phyloP scores from a whole-genome alignment of 2,329 filamentous ascomycete species.

The Cryoendolithus antarcticus region DNA sequence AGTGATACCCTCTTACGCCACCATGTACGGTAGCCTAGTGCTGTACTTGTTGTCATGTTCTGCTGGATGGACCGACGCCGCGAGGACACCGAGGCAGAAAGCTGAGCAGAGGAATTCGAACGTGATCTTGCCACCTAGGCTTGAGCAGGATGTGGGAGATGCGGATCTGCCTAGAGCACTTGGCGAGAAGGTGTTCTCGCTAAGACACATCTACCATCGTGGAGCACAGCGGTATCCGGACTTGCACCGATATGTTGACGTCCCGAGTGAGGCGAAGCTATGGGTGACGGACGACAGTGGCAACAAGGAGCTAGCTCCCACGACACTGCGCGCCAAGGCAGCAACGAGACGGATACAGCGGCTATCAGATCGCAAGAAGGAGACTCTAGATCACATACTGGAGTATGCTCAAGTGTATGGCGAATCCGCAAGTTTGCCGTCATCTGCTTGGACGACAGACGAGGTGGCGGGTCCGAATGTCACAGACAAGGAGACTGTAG shows the following conservation, averaged over 20 bases:
- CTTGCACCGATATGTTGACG: conserved; percentile 65
- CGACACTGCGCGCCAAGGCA: conserved; percentile 31
- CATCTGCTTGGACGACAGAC: conserved; percentile 73
- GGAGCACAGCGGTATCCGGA: conserved; percentile 67
- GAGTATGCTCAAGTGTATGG: conserved; percentile 58
- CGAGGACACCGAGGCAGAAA: conserved; percentile 10
- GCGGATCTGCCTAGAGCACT: conserved; percentile 8
- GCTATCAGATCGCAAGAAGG: conserved; percentile 63
- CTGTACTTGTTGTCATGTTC: conserved; percentile 11
- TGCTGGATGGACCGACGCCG: conserved; percentile 10
- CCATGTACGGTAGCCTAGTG: conserved; percentile 12
- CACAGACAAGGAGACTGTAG: conserved; percentile 70
- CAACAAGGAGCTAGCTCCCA: conserved; percentile 27
- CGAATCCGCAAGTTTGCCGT: conserved; percentile 53
- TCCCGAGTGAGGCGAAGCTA: conserved; percentile 43
- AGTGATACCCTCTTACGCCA: conserved; percentile 7
- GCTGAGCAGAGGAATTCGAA: conserved; percentile 11
- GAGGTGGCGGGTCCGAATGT: conserved; percentile 67
- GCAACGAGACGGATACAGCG: conserved; percentile 57
- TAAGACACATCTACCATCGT: conserved; percentile 89
- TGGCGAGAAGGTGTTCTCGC: conserved; percentile 30
- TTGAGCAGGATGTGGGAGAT: conserved; percentile 4
- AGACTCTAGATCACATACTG: conserved; percentile 67
- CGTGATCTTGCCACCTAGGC: conserved; percentile 13
- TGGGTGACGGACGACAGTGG: conserved; percentile 17